phyloP scores from a whole-genome alignment of 2,329 filamentous ascomycete genomes.

The Polytolypa hystricis region DNA sequence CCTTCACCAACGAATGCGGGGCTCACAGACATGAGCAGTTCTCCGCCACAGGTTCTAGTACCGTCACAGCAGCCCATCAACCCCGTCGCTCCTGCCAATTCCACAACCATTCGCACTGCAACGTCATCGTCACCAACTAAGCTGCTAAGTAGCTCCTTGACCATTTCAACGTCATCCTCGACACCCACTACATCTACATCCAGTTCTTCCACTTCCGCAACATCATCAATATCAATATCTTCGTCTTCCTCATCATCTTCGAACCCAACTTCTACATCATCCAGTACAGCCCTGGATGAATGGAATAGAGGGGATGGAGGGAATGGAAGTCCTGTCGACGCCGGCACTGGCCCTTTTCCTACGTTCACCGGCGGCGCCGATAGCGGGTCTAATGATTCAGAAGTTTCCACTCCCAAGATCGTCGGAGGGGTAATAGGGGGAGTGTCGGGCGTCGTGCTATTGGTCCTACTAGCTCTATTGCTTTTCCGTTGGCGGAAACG shows the following conservation, averaged over 20 bases:
- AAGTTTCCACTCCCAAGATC: constrained; percentile 39
- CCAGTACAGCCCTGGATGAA: background rate
- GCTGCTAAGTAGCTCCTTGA: background rate
- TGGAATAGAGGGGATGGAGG: constrained; percentile 9
- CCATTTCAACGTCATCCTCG: too few species aligned
- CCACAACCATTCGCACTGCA: too few species aligned
- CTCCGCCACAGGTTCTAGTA: background rate
- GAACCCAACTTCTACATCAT: background rate
- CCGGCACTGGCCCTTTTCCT: constrained; percentile 3
- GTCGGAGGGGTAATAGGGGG: constrained; percentile 54
- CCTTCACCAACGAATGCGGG: background rate
- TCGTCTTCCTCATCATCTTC: constrained; percentile 1
- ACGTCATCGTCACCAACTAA: background rate
- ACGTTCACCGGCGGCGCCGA: constrained; percentile 6
- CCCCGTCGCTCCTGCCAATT: too few species aligned
- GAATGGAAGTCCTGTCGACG: constrained; percentile 5
- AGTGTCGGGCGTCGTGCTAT: constrained; percentile 44
- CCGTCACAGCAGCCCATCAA: too few species aligned
- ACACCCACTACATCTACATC: background rate
- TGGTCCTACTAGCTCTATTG: constrained; percentile 38
- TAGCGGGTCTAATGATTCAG: constrained; percentile 13
- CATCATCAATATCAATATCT: background rate
- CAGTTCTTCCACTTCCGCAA: background rate
- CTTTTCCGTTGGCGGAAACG: constrained; percentile 44
- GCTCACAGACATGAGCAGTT: background rate